Conservation (phyloP, 306 rosid species). For the Spatholobus suberectus region DNA sequence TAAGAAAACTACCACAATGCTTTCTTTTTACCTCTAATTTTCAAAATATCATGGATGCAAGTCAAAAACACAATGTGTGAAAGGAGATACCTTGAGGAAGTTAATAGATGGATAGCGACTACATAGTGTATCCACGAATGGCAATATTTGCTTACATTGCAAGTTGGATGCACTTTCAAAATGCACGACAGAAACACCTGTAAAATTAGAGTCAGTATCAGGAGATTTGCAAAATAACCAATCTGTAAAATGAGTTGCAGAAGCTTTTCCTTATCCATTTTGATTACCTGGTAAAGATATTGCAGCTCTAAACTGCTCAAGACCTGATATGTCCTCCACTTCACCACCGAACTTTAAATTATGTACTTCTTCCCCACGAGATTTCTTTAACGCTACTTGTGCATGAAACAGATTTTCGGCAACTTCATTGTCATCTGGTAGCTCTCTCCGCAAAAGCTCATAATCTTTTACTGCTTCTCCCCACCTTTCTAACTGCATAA, state of each 20-base stretch:
- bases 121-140: constrained; percentile 65
- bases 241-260: background rate
- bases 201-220: constrained; percentile 6
- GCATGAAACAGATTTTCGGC: constrained; percentile 82
- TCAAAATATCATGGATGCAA: background rate
- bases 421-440: constrained; percentile 74
- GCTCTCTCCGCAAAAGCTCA: constrained; percentile 64
- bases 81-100: constrained; percentile 68
- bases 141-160: constrained; percentile 73
- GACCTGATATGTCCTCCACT: constrained; percentile 72
- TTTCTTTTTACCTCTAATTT: background rate
- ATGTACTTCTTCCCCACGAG: constrained; percentile 74
- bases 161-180: constrained; percentile 66
- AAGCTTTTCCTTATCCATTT: background rate
- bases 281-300: constrained; percentile 66
- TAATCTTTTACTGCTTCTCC: constrained; percentile 73
- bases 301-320: constrained; percentile 72
- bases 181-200: constrained; percentile 81
- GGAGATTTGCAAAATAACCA: background rate
- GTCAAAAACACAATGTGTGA: background rate
- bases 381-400: constrained; percentile 74
- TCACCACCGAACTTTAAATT: constrained; percentile 80
- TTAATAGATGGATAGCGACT: constrained; percentile 75
- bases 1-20: background rate
- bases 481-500: constrained; percentile 77